Base-by-base conservation (phyloP, 139 green algal species). In the Mesostigma viride region DNA sequence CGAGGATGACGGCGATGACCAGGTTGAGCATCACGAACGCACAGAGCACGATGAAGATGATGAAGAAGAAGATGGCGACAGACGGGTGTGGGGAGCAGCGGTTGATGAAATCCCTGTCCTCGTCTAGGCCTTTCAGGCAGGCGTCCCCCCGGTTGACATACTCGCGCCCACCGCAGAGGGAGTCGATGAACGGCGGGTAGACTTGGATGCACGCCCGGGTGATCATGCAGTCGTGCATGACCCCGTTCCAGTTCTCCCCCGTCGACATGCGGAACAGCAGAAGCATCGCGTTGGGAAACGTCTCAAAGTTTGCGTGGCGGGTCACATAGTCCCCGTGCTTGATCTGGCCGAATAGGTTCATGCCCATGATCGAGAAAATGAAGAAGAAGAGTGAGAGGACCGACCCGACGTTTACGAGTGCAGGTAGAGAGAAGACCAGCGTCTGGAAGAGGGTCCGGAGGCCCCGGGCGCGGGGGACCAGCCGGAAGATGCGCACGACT, bases 341-440 rank as follows among this genome's bases (percentile, higher is more conserved):
- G 31, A 92, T 67, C 22, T 67, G 65, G 8, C 79, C 82, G 68
- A 91, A 94, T 22, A 94, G 68, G 71, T 89, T 87, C 80, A 90
- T 89, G 44, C 86, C 87, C 27, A 91, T 79, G 20, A 90, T 76
- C 35, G 82, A 80, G 32, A 81, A 90, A 28, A 91, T 83, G 74
- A 92, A 89, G 67, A 90, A 84, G 71, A 91, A 85, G 17, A 90
- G 73, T 47, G 84, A 74, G 40, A 89, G 67, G 4, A 90, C 75
- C 40, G 63, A 72, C 35, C 72, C 82, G 2, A 92, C 78, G 72
- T 89, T 90, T 62, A 77, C 68, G 30, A 92, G 74, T 1, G 84
- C 83, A 1, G 84, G 84, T 24, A 85, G 56, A 1, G 82, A 88
- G 61, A 71, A 82, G 6, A 86, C 34, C n/a, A 92, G 76, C 14